phyloP scores from a whole-genome alignment of 768 basidiomycete genomes.

The Trametes villosa region DNA sequence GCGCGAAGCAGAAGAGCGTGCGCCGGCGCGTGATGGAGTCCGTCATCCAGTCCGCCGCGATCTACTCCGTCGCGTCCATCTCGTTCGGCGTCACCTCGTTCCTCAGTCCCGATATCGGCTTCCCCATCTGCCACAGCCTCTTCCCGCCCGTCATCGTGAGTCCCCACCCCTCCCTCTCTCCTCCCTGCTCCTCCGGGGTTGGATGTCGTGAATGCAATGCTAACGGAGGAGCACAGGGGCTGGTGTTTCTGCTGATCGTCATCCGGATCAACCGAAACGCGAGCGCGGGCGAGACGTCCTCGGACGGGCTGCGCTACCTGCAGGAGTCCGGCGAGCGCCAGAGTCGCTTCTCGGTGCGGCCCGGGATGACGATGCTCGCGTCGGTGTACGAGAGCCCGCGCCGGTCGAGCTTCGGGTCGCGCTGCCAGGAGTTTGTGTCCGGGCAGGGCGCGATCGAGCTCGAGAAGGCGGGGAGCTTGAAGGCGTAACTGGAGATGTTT shows the following conservation, averaged over 20 bases:
- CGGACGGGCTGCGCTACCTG: slow-evolving; percentile 9
- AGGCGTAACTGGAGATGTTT: not conserved
- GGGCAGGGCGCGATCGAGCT: not conserved
- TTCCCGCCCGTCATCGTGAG: slow-evolving; percentile 16
- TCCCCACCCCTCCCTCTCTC: not conserved
- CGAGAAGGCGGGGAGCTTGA: not conserved
- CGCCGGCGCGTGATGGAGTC: slow-evolving; percentile 8
- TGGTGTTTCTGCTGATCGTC: slow-evolving; percentile 18
- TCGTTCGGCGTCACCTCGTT: slow-evolving; percentile 16
- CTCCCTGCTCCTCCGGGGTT: not conserved
- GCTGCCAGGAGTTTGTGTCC: not conserved
- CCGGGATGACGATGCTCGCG: not conserved
- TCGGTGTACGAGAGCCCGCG: slow-evolving; percentile 4
- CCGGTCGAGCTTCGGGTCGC: slow-evolving; percentile 8
- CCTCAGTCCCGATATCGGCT: slow-evolving; percentile 14
- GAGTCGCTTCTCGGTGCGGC: slow-evolving; percentile 5
- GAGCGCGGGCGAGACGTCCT: slow-evolving; percentile 1
- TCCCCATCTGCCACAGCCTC: slow-evolving; percentile 17
- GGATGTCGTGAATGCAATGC: too few relatives aligned
- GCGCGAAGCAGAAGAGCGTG: not conserved
- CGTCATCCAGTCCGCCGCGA: slow-evolving; percentile 17
- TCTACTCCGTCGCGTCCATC: slow-evolving; percentile 17
- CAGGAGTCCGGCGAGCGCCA: slow-evolving; percentile 8
- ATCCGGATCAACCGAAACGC: slow-evolving; percentile 15
- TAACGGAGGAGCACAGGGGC: not conserved